Evolutionary conservation across 2,329 filamentous ascomycete genomes (phyloP).

Genomic region (Fusarium circinatum): DNA sequence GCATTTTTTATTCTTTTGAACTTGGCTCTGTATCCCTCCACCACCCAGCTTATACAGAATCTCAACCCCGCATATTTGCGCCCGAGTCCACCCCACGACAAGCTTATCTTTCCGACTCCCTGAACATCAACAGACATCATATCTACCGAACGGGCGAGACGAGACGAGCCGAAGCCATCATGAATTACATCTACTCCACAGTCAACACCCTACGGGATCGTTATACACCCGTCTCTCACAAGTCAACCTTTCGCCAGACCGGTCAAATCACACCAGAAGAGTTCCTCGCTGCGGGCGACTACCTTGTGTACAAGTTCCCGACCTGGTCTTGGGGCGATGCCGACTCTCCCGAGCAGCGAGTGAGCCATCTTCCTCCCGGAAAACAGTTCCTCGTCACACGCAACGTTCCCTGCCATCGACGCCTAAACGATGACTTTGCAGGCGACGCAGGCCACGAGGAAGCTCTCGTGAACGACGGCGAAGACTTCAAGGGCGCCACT

Average conservation of each 20-base stretch:
- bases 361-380: slow-evolving; percentile 81
- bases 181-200: slow-evolving; percentile 93
- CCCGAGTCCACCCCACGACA: background rate
- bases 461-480: slow-evolving; percentile 83
- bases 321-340: slow-evolving; percentile 98
- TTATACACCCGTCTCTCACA: slow-evolving; percentile 88
- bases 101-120: background rate
- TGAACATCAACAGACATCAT: background rate
- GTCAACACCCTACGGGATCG: slow-evolving; percentile 92
- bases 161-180: slow-evolving; percentile 51
- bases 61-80: slow-evolving; percentile 25
- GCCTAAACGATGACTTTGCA: slow-evolving; percentile 92
- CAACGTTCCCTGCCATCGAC: slow-evolving; percentile 91
- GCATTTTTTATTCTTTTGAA: background rate
- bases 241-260: slow-evolving; percentile 91
- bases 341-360: slow-evolving; percentile 80
- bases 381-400: slow-evolving; percentile 97
- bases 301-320: slow-evolving; percentile 98
- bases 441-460: slow-evolving; percentile 88
- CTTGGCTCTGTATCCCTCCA: background rate
- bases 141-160: background rate
- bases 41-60: slow-evolving; percentile 1
- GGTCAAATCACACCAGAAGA: slow-evolving; percentile 98
- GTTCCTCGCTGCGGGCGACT: slow-evolving; percentile 95
- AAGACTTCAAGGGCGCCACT: slow-evolving; percentile 64